Base-by-base conservation (phyloP, 192 early-diverging fungal genomes). In the Linnemannia schmuckeri region DNA sequence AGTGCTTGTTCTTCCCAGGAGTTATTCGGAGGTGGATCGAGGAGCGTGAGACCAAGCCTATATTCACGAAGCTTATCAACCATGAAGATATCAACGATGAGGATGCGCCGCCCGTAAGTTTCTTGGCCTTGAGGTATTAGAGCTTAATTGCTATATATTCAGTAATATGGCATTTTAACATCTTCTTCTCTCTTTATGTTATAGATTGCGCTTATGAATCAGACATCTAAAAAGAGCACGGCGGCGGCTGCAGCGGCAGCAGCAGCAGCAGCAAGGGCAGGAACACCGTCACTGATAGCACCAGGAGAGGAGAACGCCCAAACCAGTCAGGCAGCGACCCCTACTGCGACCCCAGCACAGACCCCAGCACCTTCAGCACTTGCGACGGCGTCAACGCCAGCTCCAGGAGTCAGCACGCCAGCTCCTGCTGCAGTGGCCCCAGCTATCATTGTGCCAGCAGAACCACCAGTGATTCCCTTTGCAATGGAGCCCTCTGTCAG, bases 1-100 rank as follows among this genome's bases (percentile, higher is more conserved):
- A 88, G 89, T 81, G 83, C 54, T 40, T 93, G 76, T 88, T 90
- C 73, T 91, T 88, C 74, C 90, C 90, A 7, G 75, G 78, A 30
- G 82, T 91, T 7, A 89, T 91, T 66, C 84, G 85, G 15, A 41
- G 88, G 41, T 87, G 85, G 85, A 87, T 87, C 38, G 76, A 81
- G 54, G 72, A 81, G 71, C 79, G 85, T 5, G 85, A 87, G 15
- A 76, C 55, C 40, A 74, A 81, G 30, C 76, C 85, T 0, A 69
- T n/a, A 12, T 87, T 87, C 78, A 75, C 75, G n/a, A 80, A 77
- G 47, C 27, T 87, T 17, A 74, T 63, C 38, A 87, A 87, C 68
- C 78, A 87, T 44, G 85, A 87, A 61, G 85, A 87, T 38, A 87
- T 87, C 46, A 87, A 87, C 22, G 61, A 66, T 33, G 85, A 87